These are phyloP conservation scores for Verticillium tricorpus DNA, from an alignment of 2,329 filamentous ascomycete genomes.

Conservation along the genomic window DNA sequence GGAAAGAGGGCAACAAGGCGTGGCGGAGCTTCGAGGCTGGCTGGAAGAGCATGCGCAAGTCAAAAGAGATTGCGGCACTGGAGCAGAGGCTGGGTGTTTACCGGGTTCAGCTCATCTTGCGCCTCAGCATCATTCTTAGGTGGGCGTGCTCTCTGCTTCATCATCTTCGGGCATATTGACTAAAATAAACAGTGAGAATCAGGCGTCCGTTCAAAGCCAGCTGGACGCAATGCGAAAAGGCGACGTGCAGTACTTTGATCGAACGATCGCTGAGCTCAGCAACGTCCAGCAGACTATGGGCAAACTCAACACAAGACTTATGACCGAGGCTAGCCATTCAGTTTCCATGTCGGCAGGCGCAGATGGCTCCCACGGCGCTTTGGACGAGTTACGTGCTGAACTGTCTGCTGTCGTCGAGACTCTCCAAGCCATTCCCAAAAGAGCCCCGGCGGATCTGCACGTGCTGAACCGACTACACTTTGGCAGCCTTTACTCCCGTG, in stretches of 20 bases:
- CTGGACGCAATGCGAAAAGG: not conserved
- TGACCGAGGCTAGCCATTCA: not conserved
- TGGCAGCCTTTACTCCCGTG: not conserved
- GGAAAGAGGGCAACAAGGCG: slow-evolving; percentile 1
- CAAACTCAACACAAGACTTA: not conserved
- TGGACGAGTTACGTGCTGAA: not conserved
- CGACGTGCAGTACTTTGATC: not conserved
- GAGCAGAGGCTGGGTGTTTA: slow-evolving; percentile 1
- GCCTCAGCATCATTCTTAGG: not conserved
- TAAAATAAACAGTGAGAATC: not conserved
- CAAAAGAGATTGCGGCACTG: not conserved
- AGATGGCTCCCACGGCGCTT: not conserved
- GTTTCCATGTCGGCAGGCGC: not conserved
- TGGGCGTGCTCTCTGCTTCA: not conserved
- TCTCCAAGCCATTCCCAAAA: not conserved
- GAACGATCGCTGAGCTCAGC: not conserved
- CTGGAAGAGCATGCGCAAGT: slow-evolving; percentile 1
- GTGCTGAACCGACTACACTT: not conserved
- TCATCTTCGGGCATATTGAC: not conserved
- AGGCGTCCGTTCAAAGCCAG: not conserved
- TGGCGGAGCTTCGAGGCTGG: slow-evolving; percentile 1
- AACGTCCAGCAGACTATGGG: not conserved
- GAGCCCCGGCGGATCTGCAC: not conserved
- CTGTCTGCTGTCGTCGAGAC: not conserved
- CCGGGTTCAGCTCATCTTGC: slow-evolving; percentile 1